phyloP scores from a whole-genome alignment of 306 rosid species.

The Begonia peltatifolia region DNA sequence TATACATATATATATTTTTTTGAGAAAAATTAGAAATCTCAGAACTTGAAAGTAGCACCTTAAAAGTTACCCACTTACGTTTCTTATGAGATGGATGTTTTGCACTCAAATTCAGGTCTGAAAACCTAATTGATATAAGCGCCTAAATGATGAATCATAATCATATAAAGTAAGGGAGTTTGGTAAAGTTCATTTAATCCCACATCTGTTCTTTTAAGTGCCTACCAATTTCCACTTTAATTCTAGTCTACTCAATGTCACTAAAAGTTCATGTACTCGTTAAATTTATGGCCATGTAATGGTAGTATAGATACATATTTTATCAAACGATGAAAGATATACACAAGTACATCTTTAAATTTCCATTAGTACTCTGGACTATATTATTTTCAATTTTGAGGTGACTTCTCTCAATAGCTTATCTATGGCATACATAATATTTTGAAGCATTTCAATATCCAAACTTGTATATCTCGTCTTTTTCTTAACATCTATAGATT shows the following conservation, averaged over 20 bases:
- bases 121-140: no score
- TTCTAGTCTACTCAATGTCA: no score
- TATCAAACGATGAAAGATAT: background rate
- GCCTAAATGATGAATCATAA: background rate
- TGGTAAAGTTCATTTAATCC: background rate
- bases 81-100: background rate
- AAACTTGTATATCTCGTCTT: background rate
- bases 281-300: no score
- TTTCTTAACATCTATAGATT: conserved; percentile 57
- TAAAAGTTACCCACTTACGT: no score
- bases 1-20: no score
- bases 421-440: background rate
- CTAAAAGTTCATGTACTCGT: no score
- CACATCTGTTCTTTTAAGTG: no score
- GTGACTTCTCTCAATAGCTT: background rate
- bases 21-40: background rate
- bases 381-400: background rate
- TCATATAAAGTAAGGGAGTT: background rate
- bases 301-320: background rate
- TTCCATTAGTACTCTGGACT: background rate
- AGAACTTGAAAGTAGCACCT: background rate
- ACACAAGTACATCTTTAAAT: background rate
- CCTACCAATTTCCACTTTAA: no score
- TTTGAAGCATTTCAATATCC: no score
- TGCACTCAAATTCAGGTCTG: background rate